These are phyloP conservation scores for Fusarium sp. DNA, from an alignment of 2,329 filamentous ascomycete genomes.

Conservation along the genomic window DNA sequence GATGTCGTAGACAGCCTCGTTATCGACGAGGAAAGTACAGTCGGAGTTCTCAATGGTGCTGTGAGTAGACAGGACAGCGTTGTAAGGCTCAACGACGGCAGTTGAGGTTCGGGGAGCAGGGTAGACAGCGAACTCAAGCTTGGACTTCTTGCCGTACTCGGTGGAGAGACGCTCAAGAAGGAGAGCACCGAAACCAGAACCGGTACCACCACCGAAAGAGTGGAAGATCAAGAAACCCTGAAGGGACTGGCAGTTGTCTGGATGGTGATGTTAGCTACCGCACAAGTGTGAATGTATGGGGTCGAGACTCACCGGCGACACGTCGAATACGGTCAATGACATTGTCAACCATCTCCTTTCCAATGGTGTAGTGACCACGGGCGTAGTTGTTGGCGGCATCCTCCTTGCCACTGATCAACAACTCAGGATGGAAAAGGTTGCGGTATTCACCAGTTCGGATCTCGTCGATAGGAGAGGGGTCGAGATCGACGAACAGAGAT, in stretches of 20 bases:
- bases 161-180: conserved; percentile 78
- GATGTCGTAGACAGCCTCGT: conserved; percentile 80
- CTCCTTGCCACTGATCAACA: conserved; percentile 79
- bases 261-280: conserved; percentile 24
- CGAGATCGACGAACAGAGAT: conserved; percentile 77
- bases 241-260: conserved; percentile 78
- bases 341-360: conserved; percentile 79
- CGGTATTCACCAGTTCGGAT: conserved; percentile 76
- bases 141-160: conserved; percentile 81
- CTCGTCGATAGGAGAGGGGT: conserved; percentile 79
- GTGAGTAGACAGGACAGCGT: conserved; percentile 78
- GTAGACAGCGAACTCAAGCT: conserved; percentile 80
- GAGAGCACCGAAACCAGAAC: conserved; percentile 78
- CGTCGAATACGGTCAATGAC: conserved; percentile 77
- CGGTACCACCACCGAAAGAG: conserved; percentile 78
- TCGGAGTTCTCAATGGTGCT: conserved; percentile 83
- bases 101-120: conserved; percentile 76
- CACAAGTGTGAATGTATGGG: neutral
- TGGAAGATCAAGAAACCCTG: conserved; percentile 81
- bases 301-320: conserved; percentile 67
- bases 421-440: conserved; percentile 77
- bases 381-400: conserved; percentile 83
- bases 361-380: conserved; percentile 80
- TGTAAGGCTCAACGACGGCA: conserved; percentile 79
- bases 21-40: conserved; percentile 81